These are phyloP conservation scores for Senecio squalidus DNA, from an alignment of 140 eudicot genomes.

Conservation along the genomic window DNA sequence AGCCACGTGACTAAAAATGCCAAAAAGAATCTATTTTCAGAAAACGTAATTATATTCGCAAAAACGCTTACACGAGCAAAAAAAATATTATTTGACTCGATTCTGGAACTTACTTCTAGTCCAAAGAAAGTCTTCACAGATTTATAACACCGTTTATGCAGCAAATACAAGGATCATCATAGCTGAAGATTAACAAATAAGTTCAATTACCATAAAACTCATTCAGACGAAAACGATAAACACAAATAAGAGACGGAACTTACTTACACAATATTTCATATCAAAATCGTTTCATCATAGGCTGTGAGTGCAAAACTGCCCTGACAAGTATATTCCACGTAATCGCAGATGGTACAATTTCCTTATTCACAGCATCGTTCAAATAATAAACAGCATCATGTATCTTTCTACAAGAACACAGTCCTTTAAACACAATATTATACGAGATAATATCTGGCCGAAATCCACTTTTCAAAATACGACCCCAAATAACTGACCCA, in stretches of 20 bases:
- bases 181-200: too few relatives aligned
- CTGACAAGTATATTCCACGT: constrained; percentile 89
- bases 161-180: too few relatives aligned
- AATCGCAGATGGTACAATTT: constrained; percentile 52
- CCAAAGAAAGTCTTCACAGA: background rate
- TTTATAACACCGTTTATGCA: too few relatives aligned
- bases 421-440: constrained; percentile 72
- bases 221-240: too few relatives aligned
- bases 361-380: constrained; percentile 49
- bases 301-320: constrained; percentile 36
- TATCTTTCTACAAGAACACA: constrained; percentile 60
- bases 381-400: constrained; percentile 51
- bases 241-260: constrained; percentile 21
- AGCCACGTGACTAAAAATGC: background rate
- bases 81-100: background rate
- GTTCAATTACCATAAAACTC: too few relatives aligned
- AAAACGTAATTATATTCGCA: background rate
- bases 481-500: constrained; percentile 68
- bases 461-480: constrained; percentile 56
- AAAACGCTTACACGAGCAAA: background rate
- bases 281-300: constrained; percentile 5
- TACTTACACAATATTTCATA: constrained; percentile 14
- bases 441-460: constrained; percentile 82
- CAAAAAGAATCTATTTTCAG: background rate
- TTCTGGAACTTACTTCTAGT: constrained; percentile 12